Base-by-base conservation (phyloP, 2,329 filamentous ascomycete species). In the Aspergillus quadricinctus region DNA sequence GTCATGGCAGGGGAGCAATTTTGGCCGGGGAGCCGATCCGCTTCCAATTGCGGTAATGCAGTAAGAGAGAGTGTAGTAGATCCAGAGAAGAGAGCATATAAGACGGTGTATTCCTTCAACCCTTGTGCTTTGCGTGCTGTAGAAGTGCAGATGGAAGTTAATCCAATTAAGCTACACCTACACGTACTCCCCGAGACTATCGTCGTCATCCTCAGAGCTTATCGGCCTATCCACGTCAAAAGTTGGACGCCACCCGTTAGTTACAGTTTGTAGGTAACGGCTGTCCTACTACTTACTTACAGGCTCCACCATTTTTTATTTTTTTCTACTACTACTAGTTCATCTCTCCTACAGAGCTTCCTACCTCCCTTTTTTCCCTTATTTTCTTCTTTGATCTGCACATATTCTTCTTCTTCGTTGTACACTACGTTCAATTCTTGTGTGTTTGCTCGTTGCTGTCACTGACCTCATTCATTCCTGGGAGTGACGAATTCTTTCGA, bases 381-480 rank as follows among this genome's bases (percentile, higher is more conserved):
- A 29, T 41, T 41, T 21, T 37, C 52, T 29, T 35, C 23, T 40
- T 41, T 49, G 49, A 29, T n/a, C 52, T 37, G 31, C 31, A 37
- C 31, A 37, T 41, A 21, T 21, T 19, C 49, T 4, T 49, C 28
- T 25, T 11, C 25, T 29, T 35, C 27, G 31, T 49, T 52, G 41
- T 52, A 48, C 41, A 28, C 49, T 56, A 6, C 17, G 9, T 46
- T 41, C 37, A 14, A 9, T 8, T 43, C 19, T 43, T 46, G 19
- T 23, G 10, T 46, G 8, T 23, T 21, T 43, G n/a, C 19, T 19
- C 3, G n/a, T n/a, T 43, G 19, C n/a, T 19, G 19, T 19, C n/a
- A 46, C 31, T 53, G 54, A 52, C 43, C 49, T 54, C 48, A 54
- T 54, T 14, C 21, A 46, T 27, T 14, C n/a, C 23, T 46, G 19